A percentile compares a stretch with the other conserved stretches of the same genome.
phyloP scores from a whole-genome alignment of 257 asterid species.

The Solanum acaule region DNA sequence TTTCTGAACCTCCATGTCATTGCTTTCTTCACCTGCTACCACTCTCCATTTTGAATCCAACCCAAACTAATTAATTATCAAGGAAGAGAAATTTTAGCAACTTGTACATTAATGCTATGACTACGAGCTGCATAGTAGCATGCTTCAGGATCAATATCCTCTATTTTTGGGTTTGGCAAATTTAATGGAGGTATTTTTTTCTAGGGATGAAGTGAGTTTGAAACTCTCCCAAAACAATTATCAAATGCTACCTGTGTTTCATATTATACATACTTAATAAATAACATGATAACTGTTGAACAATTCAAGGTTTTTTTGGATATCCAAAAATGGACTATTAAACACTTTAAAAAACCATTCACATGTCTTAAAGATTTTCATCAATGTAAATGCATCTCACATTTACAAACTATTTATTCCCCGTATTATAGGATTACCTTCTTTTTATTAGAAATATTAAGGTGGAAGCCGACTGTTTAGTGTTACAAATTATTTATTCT shows the following conservation, averaged over 20 bases:
- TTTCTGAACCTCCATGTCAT: slow-evolving; percentile 39
- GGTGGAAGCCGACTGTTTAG: too few relatives aligned
- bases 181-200: too few relatives aligned
- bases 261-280: neutral
- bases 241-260: too few relatives aligned
- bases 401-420: neutral
- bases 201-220: too few relatives aligned
- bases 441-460: too few relatives aligned
- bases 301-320: neutral
- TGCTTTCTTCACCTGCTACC: slow-evolving; percentile 78
- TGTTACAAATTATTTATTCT: too few relatives aligned
- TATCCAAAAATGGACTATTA: neutral
- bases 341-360: neutral
- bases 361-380: neutral
- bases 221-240: too few relatives aligned
- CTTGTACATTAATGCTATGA: neutral
- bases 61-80: slow-evolving; percentile 29
- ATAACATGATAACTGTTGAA: neutral
- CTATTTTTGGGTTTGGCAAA: too few relatives aligned
- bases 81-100: neutral
- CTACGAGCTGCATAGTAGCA: too few relatives aligned
- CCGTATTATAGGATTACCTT: neutral
- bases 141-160: too few relatives aligned
- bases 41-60: slow-evolving; percentile 47
- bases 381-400: neutral